phyloP scores from a whole-genome alignment of 768 basidiomycete genomes.

The Leccinum broughii region DNA sequence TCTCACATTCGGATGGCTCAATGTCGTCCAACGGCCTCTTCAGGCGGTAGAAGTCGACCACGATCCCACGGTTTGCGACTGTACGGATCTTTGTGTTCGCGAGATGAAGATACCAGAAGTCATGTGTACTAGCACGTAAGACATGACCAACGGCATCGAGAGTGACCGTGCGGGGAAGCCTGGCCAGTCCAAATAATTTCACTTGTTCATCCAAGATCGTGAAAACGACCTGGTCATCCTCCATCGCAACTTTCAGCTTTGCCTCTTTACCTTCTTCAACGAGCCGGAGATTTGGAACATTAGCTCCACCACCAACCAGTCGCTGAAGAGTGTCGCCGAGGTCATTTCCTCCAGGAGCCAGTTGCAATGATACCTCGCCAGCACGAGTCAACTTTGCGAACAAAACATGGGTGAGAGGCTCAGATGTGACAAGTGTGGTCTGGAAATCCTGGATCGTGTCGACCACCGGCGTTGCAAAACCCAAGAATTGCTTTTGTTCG shows the following conservation, averaged over 20 bases:
- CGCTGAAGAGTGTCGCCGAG: not conserved
- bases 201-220: not conserved
- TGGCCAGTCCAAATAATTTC: not conserved
- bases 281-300: not conserved
- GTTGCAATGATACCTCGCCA: not conserved
- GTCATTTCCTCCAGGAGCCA: not conserved
- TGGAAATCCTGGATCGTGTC: constrained; percentile 15
- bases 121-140: not conserved
- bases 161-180: not conserved
- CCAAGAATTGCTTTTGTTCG: not conserved
- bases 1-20: not conserved
- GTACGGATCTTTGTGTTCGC: not conserved
- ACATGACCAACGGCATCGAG: not conserved
- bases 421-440: constrained; percentile 1
- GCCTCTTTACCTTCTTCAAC: not conserved
- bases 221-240: constrained; percentile 1
- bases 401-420: not conserved
- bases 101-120: not conserved
- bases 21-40: not conserved
- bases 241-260: constrained; percentile 1
- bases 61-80: not conserved
- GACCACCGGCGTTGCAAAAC: not conserved
- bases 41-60: not conserved
- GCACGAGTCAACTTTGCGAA: constrained; percentile 5
- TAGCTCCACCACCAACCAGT: not conserved